phyloP scores from a whole-genome alignment of 306 rosid genomes.

The Astragalus membranaceus region DNA sequence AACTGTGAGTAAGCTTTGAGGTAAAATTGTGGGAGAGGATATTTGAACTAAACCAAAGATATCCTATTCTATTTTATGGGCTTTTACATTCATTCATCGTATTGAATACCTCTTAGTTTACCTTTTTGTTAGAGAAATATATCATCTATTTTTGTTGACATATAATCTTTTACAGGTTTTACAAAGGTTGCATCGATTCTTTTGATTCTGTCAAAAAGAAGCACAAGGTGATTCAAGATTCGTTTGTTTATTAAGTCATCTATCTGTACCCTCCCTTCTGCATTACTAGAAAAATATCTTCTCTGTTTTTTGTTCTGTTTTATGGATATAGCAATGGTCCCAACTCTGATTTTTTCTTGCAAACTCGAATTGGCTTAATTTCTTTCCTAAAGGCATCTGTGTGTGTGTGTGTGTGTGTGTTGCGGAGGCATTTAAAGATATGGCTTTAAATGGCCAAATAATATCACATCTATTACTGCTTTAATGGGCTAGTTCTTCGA shows the following conservation, averaged over 20 bases:
- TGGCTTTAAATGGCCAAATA: too few species aligned
- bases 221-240: slow-evolving; percentile 72
- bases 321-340: not conserved
- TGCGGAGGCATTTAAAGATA: not conserved
- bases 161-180: slow-evolving; percentile 54
- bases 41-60: slow-evolving; percentile 6
- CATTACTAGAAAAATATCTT: not conserved
- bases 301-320: not conserved
- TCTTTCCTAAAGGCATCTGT: not conserved
- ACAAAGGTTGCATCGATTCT: slow-evolving; percentile 54
- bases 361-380: not conserved
- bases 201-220: slow-evolving; percentile 56
- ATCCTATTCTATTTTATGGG: not conserved
- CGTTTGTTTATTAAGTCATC: slow-evolving; percentile 4
- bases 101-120: not conserved
- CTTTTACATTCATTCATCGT: not conserved
- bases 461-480: too few species aligned
- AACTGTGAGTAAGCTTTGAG: not conserved
- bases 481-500: too few species aligned
- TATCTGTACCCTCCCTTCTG: not conserved
- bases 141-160: not conserved
- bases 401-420: not conserved
- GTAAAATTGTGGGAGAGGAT: not conserved
- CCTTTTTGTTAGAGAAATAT: not conserved
- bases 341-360: not conserved